Evolutionary conservation across 768 basidiomycete genomes (phyloP), one percentile per base, ranked within the genome.

Genomic region (Lenzites betulinus): DNA sequence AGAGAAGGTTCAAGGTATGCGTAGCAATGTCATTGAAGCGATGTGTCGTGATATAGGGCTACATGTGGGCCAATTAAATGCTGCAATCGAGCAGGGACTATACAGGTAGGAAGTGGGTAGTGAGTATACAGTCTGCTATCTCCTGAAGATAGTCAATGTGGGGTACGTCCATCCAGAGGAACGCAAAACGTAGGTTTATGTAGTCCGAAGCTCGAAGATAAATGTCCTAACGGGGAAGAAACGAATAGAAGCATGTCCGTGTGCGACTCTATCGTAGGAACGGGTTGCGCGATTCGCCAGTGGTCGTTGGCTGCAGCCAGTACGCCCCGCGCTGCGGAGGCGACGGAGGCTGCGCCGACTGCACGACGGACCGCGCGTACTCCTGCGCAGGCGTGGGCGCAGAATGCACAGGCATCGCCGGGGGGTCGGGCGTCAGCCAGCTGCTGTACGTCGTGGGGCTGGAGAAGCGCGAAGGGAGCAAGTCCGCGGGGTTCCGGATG

Each of bases 301-400:
- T 81, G 66, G 70, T 66, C 54, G 66, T 70, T 44, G 79, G 77
- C 53, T 76, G 70, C 51, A 81, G 58, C 80, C 77, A 78, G 68
- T 77, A 75, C 56, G 77, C 69, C 36, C 76, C 79, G 58, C 75
- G 75, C 58, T 51, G 53, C 51, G 60, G 60, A 35, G 62, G 58
- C 57, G 55, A 58, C 1, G 50, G 47, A 20, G 62, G 49, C 43
- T 56, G 54, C 43, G 25, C 59, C 46, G 42, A 54, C 59, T 73
- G 75, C 63, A 79, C 73, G 22, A 84, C 74, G 44, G 82, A 76
- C 61, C 76, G 76, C 38, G 82, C 83, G 61, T 88, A 88, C 54
- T 70, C 75, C 75, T 88, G 82, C 25, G 88, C 89, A 28, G 84
- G 85, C 26, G 87, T 85, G 13, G 64, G 70, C 49, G 69, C 69